Conservation (phyloP, 257 asterid genomes). For the Voacanga thouarsii region DNA sequence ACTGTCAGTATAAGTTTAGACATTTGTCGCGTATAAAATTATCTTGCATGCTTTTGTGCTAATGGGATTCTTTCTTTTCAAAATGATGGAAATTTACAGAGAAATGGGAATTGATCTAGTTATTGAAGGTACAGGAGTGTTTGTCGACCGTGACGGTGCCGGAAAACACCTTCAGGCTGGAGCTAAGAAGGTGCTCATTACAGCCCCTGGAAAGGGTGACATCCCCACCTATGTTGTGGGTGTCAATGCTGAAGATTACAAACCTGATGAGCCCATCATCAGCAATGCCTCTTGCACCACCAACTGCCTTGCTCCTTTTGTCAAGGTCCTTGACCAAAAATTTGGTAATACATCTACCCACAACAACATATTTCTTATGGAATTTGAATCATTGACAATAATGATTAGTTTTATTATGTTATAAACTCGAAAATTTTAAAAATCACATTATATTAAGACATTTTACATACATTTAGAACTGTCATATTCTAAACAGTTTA, state of each 20-base stretch:
- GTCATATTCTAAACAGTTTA: no score
- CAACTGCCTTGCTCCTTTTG: constrained; percentile 97
- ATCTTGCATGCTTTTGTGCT: not conserved
- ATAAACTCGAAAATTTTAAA: no score
- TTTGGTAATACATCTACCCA: constrained; percentile 44
- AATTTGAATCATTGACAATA: no score
- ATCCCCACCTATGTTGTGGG: constrained; percentile 94
- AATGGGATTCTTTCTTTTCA: not conserved
- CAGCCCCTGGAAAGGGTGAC: constrained; percentile 97
- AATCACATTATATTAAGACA: not conserved
- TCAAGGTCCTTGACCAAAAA: constrained; percentile 90
- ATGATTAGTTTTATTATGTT: no score
- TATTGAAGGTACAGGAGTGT: constrained; percentile 95
- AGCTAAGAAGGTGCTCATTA: constrained; percentile 92
- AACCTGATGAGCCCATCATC: constrained; percentile 61
- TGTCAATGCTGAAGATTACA: constrained; percentile 80
- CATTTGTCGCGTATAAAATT: no score
- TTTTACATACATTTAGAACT: no score
- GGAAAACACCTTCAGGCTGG: constrained; percentile 92
- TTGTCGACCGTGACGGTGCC: constrained; percentile 91
- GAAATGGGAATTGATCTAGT: constrained; percentile 77
- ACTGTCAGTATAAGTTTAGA: no score
- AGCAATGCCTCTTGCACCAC: constrained; percentile 99
- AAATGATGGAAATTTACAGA: constrained; percentile 32
- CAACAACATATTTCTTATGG: not conserved